Conservation (phyloP, 1,284 basidiomycete species). For the Lentinula novae-zelandiae region DNA sequence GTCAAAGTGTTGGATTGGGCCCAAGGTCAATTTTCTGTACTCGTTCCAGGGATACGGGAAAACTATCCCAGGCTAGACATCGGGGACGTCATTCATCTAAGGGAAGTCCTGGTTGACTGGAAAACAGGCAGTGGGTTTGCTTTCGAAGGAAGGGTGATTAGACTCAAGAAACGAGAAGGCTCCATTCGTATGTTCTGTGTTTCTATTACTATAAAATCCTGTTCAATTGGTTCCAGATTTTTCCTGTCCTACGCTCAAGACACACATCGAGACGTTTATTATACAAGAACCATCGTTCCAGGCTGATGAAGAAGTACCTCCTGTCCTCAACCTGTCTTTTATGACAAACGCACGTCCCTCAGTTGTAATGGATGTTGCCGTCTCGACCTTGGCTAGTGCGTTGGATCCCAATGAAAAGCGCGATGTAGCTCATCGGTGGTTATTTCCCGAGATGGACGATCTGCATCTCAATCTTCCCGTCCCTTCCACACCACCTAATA, state of each 20-base stretch:
- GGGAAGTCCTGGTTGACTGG: constrained; percentile 33
- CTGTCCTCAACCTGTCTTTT: constrained; percentile 42
- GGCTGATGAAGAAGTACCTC: constrained; percentile 30
- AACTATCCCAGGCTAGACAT: constrained; percentile 38
- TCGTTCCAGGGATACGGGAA: constrained; percentile 39
- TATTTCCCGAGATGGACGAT: constrained; percentile 36
- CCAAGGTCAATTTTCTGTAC: constrained; percentile 32
- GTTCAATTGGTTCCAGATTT: constrained; percentile 29
- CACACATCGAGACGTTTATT: constrained; percentile 30
- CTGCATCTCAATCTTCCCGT: constrained; percentile 18
- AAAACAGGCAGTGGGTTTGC: constrained; percentile 31
- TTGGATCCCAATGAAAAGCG: constrained; percentile 10
- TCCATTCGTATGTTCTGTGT: constrained; percentile 32
- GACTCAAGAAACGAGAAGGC: constrained; percentile 38
- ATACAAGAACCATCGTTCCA: constrained; percentile 27
- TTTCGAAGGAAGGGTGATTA: constrained; percentile 31
- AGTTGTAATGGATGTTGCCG: constrained; percentile 37
- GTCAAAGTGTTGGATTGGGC: constrained; percentile 32
- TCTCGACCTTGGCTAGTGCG: constrained; percentile 19
- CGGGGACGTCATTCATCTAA: constrained; percentile 39
- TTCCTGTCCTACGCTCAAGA: constrained; percentile 32
- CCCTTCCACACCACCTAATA: constrained; percentile 18
- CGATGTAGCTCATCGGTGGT: constrained; percentile 35
- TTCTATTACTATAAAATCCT: background rate
- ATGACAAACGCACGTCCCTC: constrained; percentile 36